Conservation (phyloP, 2,329 filamentous ascomycete genomes). For the Alternaria angustiovoidea region DNA sequence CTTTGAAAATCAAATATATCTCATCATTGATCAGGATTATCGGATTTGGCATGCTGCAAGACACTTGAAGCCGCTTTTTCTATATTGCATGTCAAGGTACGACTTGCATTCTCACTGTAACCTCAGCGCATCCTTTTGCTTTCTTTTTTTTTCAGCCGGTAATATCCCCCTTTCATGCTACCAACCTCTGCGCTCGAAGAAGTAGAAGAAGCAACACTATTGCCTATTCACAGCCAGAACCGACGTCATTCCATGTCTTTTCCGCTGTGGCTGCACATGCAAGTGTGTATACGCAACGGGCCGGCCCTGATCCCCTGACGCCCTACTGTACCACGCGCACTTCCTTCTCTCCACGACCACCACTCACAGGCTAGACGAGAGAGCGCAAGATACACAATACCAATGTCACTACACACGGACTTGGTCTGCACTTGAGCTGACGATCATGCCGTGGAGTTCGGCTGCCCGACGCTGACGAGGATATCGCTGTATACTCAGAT, state of each 20-base stretch:
- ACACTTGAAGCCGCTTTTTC: not conserved
- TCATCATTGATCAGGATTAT: not conserved
- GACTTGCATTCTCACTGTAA: not conserved
- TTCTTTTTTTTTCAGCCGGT: not conserved
- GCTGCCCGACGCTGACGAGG: not conserved
- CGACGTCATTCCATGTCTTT: not conserved
- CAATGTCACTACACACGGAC: not conserved
- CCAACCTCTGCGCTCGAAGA: not conserved
- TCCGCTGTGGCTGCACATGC: not conserved
- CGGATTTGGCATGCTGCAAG: not conserved
- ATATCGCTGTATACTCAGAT: not conserved
- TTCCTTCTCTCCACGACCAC: not conserved
- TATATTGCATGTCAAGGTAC: not conserved
- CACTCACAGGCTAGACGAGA: not conserved
- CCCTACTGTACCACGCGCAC: not conserved
- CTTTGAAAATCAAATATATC: not conserved
- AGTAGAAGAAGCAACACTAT: not conserved
- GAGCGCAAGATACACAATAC: not conserved
- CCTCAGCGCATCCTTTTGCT: not conserved
- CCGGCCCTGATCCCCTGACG: not conserved
- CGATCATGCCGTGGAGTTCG: not conserved
- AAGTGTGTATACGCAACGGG: not conserved
- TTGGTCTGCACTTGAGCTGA: not conserved
- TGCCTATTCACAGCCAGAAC: not conserved
- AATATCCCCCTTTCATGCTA: slow-evolving; percentile 1